These are phyloP conservation scores for Cryptomeria japonica DNA, from an alignment of 75 land plant genomes.

Conservation along the genomic window DNA sequence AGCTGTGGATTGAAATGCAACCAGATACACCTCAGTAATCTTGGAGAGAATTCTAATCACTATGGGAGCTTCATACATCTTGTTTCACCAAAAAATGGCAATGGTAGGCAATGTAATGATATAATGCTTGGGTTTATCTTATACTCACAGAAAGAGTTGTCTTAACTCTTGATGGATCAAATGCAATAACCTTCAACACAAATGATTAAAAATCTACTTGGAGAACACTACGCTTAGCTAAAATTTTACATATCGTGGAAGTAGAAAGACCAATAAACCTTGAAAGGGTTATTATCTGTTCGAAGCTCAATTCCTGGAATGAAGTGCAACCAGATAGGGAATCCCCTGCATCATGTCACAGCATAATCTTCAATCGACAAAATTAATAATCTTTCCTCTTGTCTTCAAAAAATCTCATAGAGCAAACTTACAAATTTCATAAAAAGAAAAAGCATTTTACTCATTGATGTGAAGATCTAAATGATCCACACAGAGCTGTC, in stretches of 20 bases:
- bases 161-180: not conserved
- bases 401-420: not conserved
- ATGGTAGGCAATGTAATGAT: not conserved
- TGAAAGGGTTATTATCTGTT: conserved; percentile 25
- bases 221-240: not conserved
- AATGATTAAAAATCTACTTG: not conserved
- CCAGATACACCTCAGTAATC: not conserved
- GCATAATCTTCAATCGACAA: not conserved
- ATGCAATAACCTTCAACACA: not conserved
- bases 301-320: conserved; percentile 29
- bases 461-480: not conserved
- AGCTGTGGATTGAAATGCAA: not conserved
- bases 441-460: not conserved
- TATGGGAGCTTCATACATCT: not conserved
- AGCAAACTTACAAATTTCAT: not conserved
- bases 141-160: not conserved
- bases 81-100: not conserved
- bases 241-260: not conserved
- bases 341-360: conserved; percentile 22
- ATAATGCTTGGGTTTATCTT: not conserved
- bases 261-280: conserved; percentile 12
- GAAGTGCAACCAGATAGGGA: conserved; percentile 27
- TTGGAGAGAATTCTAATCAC: not conserved
- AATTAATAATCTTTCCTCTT: not conserved
- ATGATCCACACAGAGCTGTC: not conserved